Conservation (phyloP, 768 basidiomycete species). For the Rhodosporidiobolus odoratus region DNA sequence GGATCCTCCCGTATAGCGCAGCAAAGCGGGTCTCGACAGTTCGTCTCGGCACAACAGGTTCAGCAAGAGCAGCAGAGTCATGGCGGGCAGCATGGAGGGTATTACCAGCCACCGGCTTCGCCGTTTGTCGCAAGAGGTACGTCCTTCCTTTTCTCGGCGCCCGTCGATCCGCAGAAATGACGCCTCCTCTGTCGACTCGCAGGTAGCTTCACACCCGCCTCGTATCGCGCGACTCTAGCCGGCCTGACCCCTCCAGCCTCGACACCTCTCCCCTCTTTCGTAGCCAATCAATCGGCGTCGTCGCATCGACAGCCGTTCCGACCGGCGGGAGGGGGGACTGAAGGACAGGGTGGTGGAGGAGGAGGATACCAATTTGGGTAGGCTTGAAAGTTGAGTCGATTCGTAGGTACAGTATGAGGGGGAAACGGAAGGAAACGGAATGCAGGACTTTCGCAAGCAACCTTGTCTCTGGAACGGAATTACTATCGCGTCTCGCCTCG, state of each 20-base stretch:
- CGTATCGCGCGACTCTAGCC: neutral
- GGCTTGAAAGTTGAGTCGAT: no score
- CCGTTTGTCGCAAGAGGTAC: neutral
- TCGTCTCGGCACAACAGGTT: neutral
- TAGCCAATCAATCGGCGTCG: neutral
- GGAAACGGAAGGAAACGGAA: no score
- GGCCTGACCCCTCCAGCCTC: neutral
- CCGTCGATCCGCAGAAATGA: no score
- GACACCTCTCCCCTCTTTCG: neutral
- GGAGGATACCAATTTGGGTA: no score
- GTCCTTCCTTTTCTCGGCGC: neutral
- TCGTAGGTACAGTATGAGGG: no score
- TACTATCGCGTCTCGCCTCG: no score
- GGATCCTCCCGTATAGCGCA: neutral
- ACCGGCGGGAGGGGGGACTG: neutral
- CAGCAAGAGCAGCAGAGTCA: neutral
- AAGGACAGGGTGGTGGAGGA: no score
- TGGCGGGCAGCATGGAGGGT: neutral
- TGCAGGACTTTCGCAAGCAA: no score
- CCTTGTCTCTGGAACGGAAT: no score
- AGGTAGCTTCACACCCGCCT: neutral
- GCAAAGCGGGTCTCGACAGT: neutral
- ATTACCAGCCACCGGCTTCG: neutral
- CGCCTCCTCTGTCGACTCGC: neutral
- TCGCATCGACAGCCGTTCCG: constrained; percentile 8